These are phyloP conservation scores for Stemphylium vesicarium DNA, from an alignment of 2,329 filamentous ascomycete genomes.

Conservation along the genomic window DNA sequence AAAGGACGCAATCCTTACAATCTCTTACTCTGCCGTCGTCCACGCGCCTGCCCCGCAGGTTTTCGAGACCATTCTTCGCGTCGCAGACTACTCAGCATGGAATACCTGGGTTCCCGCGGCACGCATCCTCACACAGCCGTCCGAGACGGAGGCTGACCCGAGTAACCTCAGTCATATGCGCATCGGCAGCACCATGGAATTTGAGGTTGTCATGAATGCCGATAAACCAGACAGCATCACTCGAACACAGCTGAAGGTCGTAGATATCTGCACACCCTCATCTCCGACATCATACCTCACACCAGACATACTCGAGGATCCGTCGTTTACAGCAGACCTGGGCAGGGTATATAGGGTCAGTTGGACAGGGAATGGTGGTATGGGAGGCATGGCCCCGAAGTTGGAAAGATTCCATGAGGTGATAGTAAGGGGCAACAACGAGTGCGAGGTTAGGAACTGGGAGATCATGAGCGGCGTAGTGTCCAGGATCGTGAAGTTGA, in stretches of 20 bases:
- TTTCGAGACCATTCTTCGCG: constrained; percentile 23
- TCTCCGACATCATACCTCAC: constrained; percentile 21
- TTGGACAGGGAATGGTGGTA: constrained; percentile 26
- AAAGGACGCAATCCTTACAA: constrained; percentile 9
- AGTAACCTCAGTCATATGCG: constrained; percentile 5
- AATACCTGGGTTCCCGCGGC: constrained; percentile 28
- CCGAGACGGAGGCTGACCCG: background rate
- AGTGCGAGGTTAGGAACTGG: constrained; percentile 30
- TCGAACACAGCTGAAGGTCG: constrained; percentile 21
- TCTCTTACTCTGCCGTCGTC: constrained; percentile 12
- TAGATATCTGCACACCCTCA: constrained; percentile 25
- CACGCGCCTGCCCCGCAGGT: constrained; percentile 26
- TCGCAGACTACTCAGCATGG: constrained; percentile 24
- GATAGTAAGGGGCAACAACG: constrained; percentile 17
- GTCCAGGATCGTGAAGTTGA: constrained; percentile 23
- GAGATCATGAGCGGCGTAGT: constrained; percentile 30
- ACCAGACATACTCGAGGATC: constrained; percentile 10
- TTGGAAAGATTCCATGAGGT: constrained; percentile 30
- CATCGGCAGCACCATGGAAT: constrained; percentile 24
- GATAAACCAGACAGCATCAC: constrained; percentile 12
- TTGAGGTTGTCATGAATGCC: constrained; percentile 27
- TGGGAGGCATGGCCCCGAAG: constrained; percentile 14
- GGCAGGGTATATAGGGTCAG: constrained; percentile 26
- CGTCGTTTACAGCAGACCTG: constrained; percentile 23
- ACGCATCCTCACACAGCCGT: constrained; percentile 15